phyloP scores from a whole-genome alignment of 305 asterid genomes.

The Solanum hybrid region DNA sequence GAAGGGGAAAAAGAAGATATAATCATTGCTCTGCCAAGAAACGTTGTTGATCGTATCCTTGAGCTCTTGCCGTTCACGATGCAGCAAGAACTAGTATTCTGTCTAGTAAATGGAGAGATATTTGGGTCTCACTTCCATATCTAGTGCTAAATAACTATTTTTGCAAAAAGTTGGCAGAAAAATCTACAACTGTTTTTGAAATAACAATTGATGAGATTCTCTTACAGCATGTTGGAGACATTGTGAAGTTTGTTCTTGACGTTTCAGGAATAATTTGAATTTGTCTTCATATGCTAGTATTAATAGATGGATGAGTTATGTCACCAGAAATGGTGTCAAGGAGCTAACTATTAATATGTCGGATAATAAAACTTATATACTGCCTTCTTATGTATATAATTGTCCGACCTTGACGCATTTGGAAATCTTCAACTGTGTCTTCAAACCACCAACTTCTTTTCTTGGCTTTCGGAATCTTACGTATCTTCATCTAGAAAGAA shows the following conservation, averaged over 20 bases:
- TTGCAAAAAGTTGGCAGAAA: not conserved
- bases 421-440: not conserved
- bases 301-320: not conserved
- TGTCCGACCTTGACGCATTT: not conserved
- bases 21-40: not conserved
- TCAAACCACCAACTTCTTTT: not conserved
- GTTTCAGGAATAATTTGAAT: not conserved
- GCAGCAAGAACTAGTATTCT: not conserved
- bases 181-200: no score
- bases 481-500: not conserved
- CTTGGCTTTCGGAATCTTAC: not conserved
- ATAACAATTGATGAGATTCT: not conserved
- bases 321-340: not conserved
- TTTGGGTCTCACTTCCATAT: not conserved
- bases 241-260: not conserved
- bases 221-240: not conserved
- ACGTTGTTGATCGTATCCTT: not conserved
- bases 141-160: not conserved
- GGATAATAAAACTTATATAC: not conserved
- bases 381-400: not conserved
- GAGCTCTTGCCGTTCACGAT: not conserved
- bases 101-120: not conserved
- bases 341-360: not conserved
- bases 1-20: not conserved
- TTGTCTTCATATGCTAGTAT: not conserved